A percentile compares a stretch with the other conserved stretches of the same genome.
Conservation (phyloP, 2,329 filamentous ascomycete genomes). For the Apiospora arundinis region DNA sequence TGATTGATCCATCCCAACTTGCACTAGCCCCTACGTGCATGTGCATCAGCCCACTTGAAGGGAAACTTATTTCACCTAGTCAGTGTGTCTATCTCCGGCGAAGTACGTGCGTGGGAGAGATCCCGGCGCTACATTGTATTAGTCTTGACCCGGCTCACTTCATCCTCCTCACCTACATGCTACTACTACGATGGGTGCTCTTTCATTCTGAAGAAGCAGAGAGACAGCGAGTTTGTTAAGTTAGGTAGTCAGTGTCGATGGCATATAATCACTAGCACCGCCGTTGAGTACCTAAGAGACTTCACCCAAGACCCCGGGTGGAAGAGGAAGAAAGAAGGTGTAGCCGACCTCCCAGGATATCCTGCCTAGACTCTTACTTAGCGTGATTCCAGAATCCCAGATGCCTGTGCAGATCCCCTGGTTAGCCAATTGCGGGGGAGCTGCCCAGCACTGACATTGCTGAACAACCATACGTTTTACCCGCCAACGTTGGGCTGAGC, state of each 20-base stretch:
- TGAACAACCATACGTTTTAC: neutral
- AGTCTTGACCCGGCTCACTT: neutral
- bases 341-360: too few relatives aligned
- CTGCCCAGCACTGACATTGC: neutral
- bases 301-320: too few relatives aligned
- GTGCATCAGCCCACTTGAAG: neutral
- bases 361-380: neutral
- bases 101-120: neutral
- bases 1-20: neutral
- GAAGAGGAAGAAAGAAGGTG: too few relatives aligned
- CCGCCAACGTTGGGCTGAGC: neutral
- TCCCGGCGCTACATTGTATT: neutral
- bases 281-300: too few relatives aligned
- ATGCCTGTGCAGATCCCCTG: conserved; percentile 5
- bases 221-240: neutral
- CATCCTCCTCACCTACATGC: neutral
- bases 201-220: neutral
- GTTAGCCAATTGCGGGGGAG: neutral
- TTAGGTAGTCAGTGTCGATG: too few relatives aligned
- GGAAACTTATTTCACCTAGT: neutral
- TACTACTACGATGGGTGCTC: neutral
- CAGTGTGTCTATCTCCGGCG: neutral
- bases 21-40: neutral
- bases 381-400: neutral
- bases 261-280: neutral